Conservation (phyloP, 2,329 filamentous ascomycete species). For the Aspergillus sp. region DNA sequence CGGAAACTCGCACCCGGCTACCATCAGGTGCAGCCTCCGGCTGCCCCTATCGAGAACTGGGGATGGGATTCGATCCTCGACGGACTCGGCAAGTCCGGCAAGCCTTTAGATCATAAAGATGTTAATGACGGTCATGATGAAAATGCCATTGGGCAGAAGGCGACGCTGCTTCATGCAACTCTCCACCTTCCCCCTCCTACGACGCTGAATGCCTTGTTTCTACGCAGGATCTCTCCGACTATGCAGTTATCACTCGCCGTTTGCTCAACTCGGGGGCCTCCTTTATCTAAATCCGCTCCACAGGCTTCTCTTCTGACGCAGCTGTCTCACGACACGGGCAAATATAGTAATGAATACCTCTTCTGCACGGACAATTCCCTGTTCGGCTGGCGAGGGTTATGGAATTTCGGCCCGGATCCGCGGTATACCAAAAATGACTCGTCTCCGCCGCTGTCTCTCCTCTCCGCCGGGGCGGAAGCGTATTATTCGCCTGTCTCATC, state of each 20-base stretch:
- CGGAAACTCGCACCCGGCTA: conserved; percentile 78
- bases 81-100: conserved; percentile 13
- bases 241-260: conserved; percentile 72
- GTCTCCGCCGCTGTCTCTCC: conserved; percentile 67
- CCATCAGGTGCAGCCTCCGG: conserved; percentile 58
- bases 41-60: conserved; percentile 29
- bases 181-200: conserved; percentile 61
- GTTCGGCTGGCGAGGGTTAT: conserved; percentile 80
- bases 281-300: conserved; percentile 39
- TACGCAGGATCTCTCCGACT: conserved; percentile 71
- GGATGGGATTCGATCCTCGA: conserved; percentile 28
- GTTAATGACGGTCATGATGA: conserved; percentile 2
- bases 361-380: conserved; percentile 90
- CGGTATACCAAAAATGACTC: conserved; percentile 20
- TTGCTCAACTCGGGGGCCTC: conserved; percentile 35
- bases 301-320: conserved; percentile 43
- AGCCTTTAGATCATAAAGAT: conserved; percentile 59
- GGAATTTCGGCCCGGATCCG: conserved; percentile 80
- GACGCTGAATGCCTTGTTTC: conserved; percentile 78
- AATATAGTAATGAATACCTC: conserved; percentile 83
- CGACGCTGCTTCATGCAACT: conserved; percentile 42
- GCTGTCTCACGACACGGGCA: conserved; percentile 68
- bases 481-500: conserved; percentile 97
- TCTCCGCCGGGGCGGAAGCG: conserved; percentile 85
- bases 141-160: conserved; percentile 20